These are phyloP conservation scores for Ascochyta rabiei DNA, from an alignment of 2,329 filamentous ascomycete genomes.

Conservation along the genomic window DNA sequence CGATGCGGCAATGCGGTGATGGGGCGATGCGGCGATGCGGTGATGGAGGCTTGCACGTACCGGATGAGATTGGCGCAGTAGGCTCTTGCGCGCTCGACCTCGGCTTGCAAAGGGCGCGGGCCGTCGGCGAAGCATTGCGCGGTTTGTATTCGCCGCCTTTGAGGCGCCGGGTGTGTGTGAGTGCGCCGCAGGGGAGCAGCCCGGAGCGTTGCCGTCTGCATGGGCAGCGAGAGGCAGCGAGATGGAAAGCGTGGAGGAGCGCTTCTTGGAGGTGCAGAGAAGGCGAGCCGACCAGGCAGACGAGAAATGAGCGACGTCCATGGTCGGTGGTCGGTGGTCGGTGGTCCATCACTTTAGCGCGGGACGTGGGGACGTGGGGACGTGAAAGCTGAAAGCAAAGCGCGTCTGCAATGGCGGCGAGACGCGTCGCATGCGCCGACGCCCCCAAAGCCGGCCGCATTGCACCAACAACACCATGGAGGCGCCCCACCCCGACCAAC, in stretches of 20 bases:
- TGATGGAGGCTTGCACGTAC: constrained; percentile 46
- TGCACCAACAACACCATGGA: constrained; percentile 38
- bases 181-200: constrained; percentile 28
- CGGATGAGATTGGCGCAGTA: constrained; percentile 66
- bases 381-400: too few relatives aligned
- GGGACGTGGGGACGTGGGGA: constrained; percentile 27
- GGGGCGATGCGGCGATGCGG: constrained; percentile 16
- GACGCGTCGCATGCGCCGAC: constrained; percentile 31
- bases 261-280: neutral
- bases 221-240: constrained; percentile 13
- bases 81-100: constrained; percentile 60
- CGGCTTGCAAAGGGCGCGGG: constrained; percentile 47
- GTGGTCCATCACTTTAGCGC: constrained; percentile 27
- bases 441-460: neutral
- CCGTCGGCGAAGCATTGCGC: constrained; percentile 29
- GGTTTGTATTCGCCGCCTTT: constrained; percentile 30
- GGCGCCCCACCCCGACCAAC: constrained; percentile 55
- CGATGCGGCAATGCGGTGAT: too few relatives aligned
- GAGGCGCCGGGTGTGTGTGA: constrained; percentile 5
- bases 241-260: constrained; percentile 13
- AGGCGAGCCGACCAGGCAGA: neutral
- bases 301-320: too few relatives aligned
- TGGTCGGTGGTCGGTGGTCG: too few relatives aligned
- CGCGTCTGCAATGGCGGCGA: constrained; percentile 31
- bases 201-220: constrained; percentile 31